Evolutionary conservation across 257 asterid species (phyloP).

Genomic region (Solanum pinnatisectum): DNA sequence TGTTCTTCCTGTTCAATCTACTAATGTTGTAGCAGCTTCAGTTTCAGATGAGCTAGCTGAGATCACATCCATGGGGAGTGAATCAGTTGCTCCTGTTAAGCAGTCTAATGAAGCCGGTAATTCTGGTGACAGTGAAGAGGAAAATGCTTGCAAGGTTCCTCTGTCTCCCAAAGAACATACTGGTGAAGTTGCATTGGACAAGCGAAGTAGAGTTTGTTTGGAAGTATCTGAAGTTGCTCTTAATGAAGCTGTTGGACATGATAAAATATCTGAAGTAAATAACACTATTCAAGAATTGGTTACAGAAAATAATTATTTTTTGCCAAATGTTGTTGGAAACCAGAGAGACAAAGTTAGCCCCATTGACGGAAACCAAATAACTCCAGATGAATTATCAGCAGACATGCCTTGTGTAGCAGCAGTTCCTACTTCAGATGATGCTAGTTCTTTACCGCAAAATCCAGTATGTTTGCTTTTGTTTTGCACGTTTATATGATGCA

Average conservation of each 20-base stretch:
- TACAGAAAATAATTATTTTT: slow-evolving; percentile 3
- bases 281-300: slow-evolving; percentile 3
- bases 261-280: slow-evolving; percentile 8
- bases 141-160: not conserved
- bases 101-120: slow-evolving; percentile 13
- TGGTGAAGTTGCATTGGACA: slow-evolving; percentile 14
- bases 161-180: slow-evolving; percentile 16
- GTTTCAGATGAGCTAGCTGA: slow-evolving; percentile 8
- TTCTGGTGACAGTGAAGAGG: slow-evolving; percentile 7
- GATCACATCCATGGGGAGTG: not conserved
- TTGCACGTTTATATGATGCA: not conserved
- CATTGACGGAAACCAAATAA: slow-evolving; percentile 2
- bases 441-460: slow-evolving; percentile 10
- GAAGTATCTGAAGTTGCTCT: slow-evolving; percentile 11
- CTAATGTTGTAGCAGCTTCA: slow-evolving; percentile 7
- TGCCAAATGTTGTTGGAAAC: slow-evolving; percentile 8
- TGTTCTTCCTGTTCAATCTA: slow-evolving; percentile 7
- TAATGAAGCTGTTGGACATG: slow-evolving; percentile 4
- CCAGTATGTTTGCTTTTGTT: slow-evolving; percentile 23
- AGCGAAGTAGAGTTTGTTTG: slow-evolving; percentile 4
- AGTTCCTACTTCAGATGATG: slow-evolving; percentile 8
- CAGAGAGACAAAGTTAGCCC: slow-evolving; percentile 9
- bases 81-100: not conserved
- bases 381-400: not conserved
- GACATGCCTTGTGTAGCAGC: slow-evolving; percentile 1